Base-by-base conservation (phyloP, 2,329 filamentous ascomycete genomes). In the Alternaria brassicicola region DNA sequence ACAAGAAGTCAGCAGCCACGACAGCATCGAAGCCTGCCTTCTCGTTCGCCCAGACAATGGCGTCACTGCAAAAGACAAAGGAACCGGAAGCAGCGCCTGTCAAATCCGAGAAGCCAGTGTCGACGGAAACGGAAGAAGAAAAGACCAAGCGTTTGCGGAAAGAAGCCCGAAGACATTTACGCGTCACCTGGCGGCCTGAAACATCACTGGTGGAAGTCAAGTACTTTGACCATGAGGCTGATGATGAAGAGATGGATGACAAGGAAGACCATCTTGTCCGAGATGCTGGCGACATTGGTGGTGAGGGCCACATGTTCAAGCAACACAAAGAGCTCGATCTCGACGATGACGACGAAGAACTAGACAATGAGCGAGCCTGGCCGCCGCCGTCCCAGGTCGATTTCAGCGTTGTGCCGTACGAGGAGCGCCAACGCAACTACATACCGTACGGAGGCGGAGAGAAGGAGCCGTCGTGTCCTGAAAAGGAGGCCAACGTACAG, bases 241-340 rank as follows among this genome's bases (percentile, higher is more conserved):
- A 85, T 1, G 90, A 93, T 71, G 89, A 92, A 65, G 83, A 88
- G 56, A 88, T 59, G 56, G 46, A 59, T 30, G 35, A 87, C 52
- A 84, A 89, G 54, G 85, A 86, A 52, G 82, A 84, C 54, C 89
- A 87, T 68, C 88, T 91, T 83, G 84, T 89, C 38, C 86, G 86
- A 47, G 89, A 93, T 74, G 89, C 89, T 4, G 85, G 85, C 28
- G 90, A 93, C 71, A 88, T 91, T 68, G 87, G 87, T 48, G 88
- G 87, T 5, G 91, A 84, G 67, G 82, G 82, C 31, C 79, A 79
- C 39, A 82, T 82, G 79, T 80, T 84, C 75, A 83, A 83, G 66
- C 79, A 82, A 60, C 81, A 83, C 57, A 78, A 91, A 69, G 89
- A 90, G 47, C 87, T 89, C 81, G 87, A 89, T 42, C 84, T 86